Conservation (phyloP, 2,329 filamentous ascomycete genomes). For the Trichophyton verrucosum region DNA sequence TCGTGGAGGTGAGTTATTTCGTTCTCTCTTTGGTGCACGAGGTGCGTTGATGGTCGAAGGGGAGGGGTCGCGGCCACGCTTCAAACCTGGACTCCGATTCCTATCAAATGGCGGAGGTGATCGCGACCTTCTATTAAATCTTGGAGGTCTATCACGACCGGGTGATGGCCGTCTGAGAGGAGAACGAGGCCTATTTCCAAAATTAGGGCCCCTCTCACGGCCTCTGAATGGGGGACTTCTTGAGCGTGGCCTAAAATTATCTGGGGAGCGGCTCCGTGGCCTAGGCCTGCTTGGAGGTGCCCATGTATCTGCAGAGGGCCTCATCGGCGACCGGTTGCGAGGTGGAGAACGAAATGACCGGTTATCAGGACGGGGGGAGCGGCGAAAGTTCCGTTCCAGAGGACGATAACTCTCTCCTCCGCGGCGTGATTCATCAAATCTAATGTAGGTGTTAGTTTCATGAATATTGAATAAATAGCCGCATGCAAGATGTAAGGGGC, state of each 20-base stretch:
- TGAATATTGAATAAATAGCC: background rate
- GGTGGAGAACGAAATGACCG: slow-evolving; percentile 27
- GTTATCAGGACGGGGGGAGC: slow-evolving; percentile 26
- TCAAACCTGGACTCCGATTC: slow-evolving; percentile 23
- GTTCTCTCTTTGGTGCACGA: slow-evolving; percentile 24
- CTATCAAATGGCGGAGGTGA: slow-evolving; percentile 22
- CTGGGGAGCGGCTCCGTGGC: slow-evolving; percentile 33
- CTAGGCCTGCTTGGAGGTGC: slow-evolving; percentile 26
- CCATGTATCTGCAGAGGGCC: slow-evolving; percentile 31
- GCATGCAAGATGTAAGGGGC: background rate
- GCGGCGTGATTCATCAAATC: slow-evolving; percentile 26
- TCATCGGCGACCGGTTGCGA: slow-evolving; percentile 26
- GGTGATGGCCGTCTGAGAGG: slow-evolving; percentile 32
- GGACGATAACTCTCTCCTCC: slow-evolving; percentile 36
- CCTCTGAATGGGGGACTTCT: slow-evolving; percentile 28
- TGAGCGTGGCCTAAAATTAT: slow-evolving; percentile 28
- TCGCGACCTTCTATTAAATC: slow-evolving; percentile 25
- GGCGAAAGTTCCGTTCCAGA: slow-evolving; percentile 20
- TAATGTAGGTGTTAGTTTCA: slow-evolving; percentile 1
- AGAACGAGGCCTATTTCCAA: slow-evolving; percentile 26
- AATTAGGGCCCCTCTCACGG: slow-evolving; percentile 24
- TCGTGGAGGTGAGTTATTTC: slow-evolving; percentile 19
- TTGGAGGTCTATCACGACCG: slow-evolving; percentile 31
- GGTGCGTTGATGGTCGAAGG: slow-evolving; percentile 22
- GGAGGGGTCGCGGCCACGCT: slow-evolving; percentile 27